Evolutionary conservation across 305 asterid species (phyloP).

Genomic region (Galium porrigens): DNA sequence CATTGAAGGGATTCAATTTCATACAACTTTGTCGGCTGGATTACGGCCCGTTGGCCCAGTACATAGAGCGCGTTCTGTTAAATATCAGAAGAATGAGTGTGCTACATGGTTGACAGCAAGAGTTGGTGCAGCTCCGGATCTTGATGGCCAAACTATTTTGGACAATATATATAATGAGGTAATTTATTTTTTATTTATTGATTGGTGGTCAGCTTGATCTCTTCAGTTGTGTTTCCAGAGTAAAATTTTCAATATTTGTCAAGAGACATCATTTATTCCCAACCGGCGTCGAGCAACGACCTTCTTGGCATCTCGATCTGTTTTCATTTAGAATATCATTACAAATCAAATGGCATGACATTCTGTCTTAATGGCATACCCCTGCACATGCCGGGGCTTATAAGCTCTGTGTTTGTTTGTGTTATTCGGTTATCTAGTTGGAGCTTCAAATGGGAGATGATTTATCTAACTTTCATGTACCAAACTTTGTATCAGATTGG

Average conservation of each 20-base stretch:
- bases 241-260: background rate
- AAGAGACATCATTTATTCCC: background rate
- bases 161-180: constrained; percentile 51
- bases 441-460: background rate
- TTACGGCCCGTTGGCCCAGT: constrained; percentile 47
- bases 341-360: background rate
- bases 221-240: too few species aligned
- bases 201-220: background rate
- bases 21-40: constrained; percentile 50
- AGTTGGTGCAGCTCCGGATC: constrained; percentile 33
- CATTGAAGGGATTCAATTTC: constrained; percentile 52
- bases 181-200: constrained; percentile 4
- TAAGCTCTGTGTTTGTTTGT: background rate
- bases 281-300: background rate
- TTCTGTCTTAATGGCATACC: too few species aligned
- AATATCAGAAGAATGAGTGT: constrained; percentile 15
- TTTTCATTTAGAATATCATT: background rate
- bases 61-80: constrained; percentile 53
- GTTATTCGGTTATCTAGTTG: background rate
- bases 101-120: constrained; percentile 61
- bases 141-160: constrained; percentile 57
- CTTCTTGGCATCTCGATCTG: background rate
- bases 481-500: constrained; percentile 44
- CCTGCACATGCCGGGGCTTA: background rate
- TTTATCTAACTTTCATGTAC: constrained; percentile 2